These are phyloP conservation scores for Persicaria tinctoria DNA, from an alignment of 148 eudicot genomes.

Conservation along the genomic window DNA sequence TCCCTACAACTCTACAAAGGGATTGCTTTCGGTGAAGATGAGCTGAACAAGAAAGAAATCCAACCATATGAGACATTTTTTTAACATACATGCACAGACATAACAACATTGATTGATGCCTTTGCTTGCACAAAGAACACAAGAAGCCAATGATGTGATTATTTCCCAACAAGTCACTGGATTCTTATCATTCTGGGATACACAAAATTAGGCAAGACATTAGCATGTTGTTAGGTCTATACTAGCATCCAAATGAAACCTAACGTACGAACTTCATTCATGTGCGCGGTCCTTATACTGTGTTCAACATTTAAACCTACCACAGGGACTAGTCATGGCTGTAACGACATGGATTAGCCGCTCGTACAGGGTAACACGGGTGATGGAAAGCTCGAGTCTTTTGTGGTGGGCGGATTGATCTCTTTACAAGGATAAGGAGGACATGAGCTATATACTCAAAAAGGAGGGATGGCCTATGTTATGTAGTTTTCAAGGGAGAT, in stretches of 20 bases:
- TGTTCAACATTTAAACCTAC: not conserved
- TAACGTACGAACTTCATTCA: not conserved
- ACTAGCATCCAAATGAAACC: conserved; percentile 6
- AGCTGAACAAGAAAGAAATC: not conserved
- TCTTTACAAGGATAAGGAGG: conserved; percentile 3
- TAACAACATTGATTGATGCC: not conserved
- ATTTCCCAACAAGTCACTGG: not conserved
- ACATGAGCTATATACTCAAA: not conserved
- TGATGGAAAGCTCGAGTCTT: no score
- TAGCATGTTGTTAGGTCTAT: not conserved
- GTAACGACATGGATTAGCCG: no score
- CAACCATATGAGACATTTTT: not conserved
- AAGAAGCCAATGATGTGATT: not conserved
- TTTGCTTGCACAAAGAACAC: not conserved
- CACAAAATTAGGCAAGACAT: conserved; percentile 12
- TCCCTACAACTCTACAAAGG: not conserved
- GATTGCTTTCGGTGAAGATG: not conserved
- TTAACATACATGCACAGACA: not conserved
- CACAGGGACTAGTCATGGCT: no score
- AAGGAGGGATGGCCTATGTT: not conserved
- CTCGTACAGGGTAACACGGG: no score
- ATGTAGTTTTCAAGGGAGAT: conserved; percentile 7
- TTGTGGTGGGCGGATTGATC: not conserved
- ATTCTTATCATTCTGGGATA: not conserved
- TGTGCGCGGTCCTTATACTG: not conserved